phyloP scores from a whole-genome alignment of 2,329 filamentous ascomycete genomes.

The Cordyceps militaris region DNA sequence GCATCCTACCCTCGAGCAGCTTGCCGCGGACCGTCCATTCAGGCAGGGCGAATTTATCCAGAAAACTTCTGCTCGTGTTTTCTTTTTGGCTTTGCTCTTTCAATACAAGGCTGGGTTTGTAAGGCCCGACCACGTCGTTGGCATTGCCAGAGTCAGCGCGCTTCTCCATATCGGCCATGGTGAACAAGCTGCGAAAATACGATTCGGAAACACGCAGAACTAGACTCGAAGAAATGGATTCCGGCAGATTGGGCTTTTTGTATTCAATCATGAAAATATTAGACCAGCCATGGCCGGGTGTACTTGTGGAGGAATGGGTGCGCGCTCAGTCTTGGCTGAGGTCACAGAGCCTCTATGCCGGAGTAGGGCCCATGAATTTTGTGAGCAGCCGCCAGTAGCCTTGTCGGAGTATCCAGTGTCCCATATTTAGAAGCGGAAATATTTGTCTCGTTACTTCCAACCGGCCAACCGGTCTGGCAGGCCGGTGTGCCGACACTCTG shows the following conservation, averaged over 20 bases:
- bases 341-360: constrained; percentile 5
- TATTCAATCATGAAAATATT: not conserved
- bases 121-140: too few species aligned
- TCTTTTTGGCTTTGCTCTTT: not conserved
- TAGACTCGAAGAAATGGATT: not conserved
- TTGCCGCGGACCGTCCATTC: constrained; percentile 14
- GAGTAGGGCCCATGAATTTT: not conserved
- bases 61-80: not conserved
- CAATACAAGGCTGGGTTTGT: not conserved
- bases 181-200: not conserved
- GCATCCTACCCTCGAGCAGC: not conserved
- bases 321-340: constrained; percentile 6
- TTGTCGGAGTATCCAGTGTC: not conserved
- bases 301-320: constrained; percentile 2
- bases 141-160: not conserved
- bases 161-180: not conserved
- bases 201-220: too few species aligned
- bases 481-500: too few species aligned
- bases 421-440: constrained; percentile 7
- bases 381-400: not conserved
- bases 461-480: not conserved
- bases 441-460: not conserved
- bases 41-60: constrained; percentile 19
- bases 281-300: not conserved
- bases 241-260: not conserved